Base-by-base conservation (phyloP, 768 basidiomycete genomes). In the Lactarius sp. region DNA sequence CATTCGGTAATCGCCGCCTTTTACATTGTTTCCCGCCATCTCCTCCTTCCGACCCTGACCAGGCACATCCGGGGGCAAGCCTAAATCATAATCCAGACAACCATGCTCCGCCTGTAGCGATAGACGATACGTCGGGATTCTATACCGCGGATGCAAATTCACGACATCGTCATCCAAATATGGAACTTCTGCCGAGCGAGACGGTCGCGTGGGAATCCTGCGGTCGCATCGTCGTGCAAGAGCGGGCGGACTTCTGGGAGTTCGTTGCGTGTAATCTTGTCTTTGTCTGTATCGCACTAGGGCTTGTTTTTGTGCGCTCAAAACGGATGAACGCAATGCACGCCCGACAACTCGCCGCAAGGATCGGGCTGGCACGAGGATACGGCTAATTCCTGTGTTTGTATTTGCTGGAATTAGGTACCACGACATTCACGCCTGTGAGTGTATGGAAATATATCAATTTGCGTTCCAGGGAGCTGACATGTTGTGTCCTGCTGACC, bases 181-280 rank as follows among this genome's bases (percentile, higher is more conserved):
- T 14, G 36, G 57, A 61, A 47, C 63, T 61, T 61, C 62, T 62
- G 59, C 70, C 68, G 37, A 85, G 85, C 46, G 85, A 87, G 74
- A 84, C 83, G 1, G 86, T 87, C 3, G 94, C 93, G 6, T 98
- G 94, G 93, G 88, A 94, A 71, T 85, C 94, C 4, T 98, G 95
- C 69, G 95, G 94, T 4, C 92, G 92, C 66, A 90, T 94, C 41
- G 79, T 89, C 51, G 75, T 78, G 20, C 80, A 83, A 64, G 94
- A 98, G 75, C 84, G 87, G 50, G 87, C 82, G 8, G 92, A 94
- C 73, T 98, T 92, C 72, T 91, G 85, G 76, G 94, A 97, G 73
- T 98, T 97, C 74, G 75, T 95, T 8, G 92, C 86, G 31, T 87
- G 91, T 71, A 96, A 94, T 71, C 69, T 90, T 36, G 67, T 88